Base-by-base conservation (phyloP, 1,284 basidiomycete species). In the Sparassis latifolia region DNA sequence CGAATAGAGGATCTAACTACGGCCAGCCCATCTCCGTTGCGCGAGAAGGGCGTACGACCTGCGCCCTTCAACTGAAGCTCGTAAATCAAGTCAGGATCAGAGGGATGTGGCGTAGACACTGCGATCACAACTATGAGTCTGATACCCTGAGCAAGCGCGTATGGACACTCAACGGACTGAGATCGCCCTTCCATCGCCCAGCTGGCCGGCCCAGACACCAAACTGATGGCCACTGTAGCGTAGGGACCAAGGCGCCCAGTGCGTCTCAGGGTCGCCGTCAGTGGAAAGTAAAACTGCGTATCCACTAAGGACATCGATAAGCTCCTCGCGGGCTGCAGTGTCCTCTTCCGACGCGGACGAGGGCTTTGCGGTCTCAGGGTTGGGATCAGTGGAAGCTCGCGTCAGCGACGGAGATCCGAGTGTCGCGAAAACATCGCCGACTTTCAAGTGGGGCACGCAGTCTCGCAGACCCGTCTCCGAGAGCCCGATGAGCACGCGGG, bases 41-140 rank as follows among this genome's bases (percentile, higher is more conserved):
- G 80, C 1, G 92, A 92, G 70, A 96, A 98, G 0, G 96, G 95
- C 1, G 96, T 99, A 6, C 96, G 78, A 0, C 96, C 96, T 1
- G 87, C 84, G 0, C 96, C 96, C 65, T 98, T 99, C 57, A 98
- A 79, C 66, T 98, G 96, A 3, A 99, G 75, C 64, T 98, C 94
- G 57, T 84, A 86, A 0, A 76, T 72, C 2, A 77, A 70, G 27
- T 78, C 74, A 1, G 78, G 73, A 49, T 80, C 67, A 3, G 70
- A 64, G 1, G 85, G 82, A 61, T 87, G 80, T 2, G 84, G 82
- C 0, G 91, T 92, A 48, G 88, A 84, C 50, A 91, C 89, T 90
- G 51, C 49, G 40, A 33, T 46, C 52, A 37, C 56, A 53, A 10
- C 20, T 27, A 4, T 37, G 7, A 37, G 35, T 12, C 35, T 6